These are phyloP conservation scores for Saprolegnia diclina DNA, from an alignment of 352 stramenopile genomes.

Conservation along the genomic window DNA sequence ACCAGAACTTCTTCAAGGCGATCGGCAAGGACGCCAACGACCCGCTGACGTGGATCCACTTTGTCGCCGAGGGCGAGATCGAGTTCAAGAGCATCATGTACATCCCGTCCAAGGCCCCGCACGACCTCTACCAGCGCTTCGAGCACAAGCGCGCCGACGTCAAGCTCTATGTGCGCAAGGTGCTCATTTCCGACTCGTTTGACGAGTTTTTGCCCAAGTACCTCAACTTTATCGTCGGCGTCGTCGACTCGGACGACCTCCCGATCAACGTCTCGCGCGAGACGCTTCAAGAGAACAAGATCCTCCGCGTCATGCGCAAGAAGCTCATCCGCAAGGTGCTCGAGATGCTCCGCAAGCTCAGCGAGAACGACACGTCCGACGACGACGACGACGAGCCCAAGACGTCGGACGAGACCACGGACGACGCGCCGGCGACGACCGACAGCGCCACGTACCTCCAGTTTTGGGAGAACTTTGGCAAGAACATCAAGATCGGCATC, in stretches of 20 bases:
- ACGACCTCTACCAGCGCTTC: constrained; percentile 87
- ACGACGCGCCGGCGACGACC: constrained; percentile 49
- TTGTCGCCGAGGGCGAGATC: constrained; percentile 99
- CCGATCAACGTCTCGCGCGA: constrained; percentile 99
- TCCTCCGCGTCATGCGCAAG: constrained; percentile 99
- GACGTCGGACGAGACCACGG: constrained; percentile 37
- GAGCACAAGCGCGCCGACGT: constrained; percentile 90
- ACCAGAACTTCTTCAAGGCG: constrained; percentile 98
- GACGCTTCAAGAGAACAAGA: constrained; percentile 99
- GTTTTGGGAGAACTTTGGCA: constrained; percentile 98
- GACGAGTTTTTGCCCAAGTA: constrained; percentile 97
- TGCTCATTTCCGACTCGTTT: constrained; percentile 98
- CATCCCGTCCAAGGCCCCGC: constrained; percentile 85
- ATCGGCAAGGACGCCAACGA: constrained; percentile 89
- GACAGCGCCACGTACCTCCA: constrained; percentile 91
- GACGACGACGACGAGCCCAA: constrained; percentile 39
- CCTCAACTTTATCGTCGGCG: constrained; percentile 98
- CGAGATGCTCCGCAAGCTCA: constrained; percentile 96
- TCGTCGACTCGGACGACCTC: constrained; percentile 99
- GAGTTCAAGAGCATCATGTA: constrained; percentile 99
- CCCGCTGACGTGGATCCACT: constrained; percentile 97
- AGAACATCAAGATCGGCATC: constrained; percentile 98
- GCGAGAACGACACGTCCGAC: constrained; percentile 39
- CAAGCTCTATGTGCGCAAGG: constrained; percentile 98
- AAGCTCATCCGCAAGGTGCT: constrained; percentile 99